A percentile compares a stretch with the other conserved stretches of the same genome.
These are phyloP conservation scores for Naganishia sp. DNA, from an alignment of 1,284 basidiomycete genomes.

Conservation along the genomic window DNA sequence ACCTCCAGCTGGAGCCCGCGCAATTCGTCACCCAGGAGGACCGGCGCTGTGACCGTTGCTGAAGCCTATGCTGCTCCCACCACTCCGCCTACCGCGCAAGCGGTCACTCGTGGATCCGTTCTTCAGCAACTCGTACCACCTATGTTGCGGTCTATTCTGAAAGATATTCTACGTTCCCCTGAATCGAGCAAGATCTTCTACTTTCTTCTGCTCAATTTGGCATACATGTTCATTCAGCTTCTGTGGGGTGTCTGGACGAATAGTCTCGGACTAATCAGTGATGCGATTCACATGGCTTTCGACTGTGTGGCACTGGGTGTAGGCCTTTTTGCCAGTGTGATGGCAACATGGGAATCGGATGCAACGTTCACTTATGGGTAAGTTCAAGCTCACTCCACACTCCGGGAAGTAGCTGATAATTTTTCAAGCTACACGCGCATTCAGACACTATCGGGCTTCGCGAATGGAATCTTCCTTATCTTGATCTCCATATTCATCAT, in stretches of 20 bases:
- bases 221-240: slow-evolving; percentile 95
- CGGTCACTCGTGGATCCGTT: background rate
- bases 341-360: slow-evolving; percentile 96
- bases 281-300: slow-evolving; percentile 99
- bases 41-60: background rate
- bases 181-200: slow-evolving; percentile 96
- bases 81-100: background rate
- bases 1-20: background rate
- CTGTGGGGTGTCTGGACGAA: slow-evolving; percentile 97
- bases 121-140: slow-evolving; percentile 18
- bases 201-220: slow-evolving; percentile 91
- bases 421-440: slow-evolving; percentile 81
- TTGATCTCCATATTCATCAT: slow-evolving; percentile 97
- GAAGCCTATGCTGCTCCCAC: slow-evolving; percentile 11
- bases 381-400: slow-evolving; percentile 38
- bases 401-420: background rate
- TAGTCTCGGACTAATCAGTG: slow-evolving; percentile 91
- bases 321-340: slow-evolving; percentile 92
- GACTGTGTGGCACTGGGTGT: slow-evolving; percentile 98
- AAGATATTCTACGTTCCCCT: slow-evolving; percentile 24
- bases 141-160: slow-evolving; percentile 17
- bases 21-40: background rate
- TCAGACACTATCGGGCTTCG: slow-evolving; percentile 97
- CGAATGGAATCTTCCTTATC: slow-evolving; percentile 93
- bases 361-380: slow-evolving; percentile 93